Evolutionary conservation across 352 stramenopile species (phyloP).

Genomic region (Globisporangium perplexum): DNA sequence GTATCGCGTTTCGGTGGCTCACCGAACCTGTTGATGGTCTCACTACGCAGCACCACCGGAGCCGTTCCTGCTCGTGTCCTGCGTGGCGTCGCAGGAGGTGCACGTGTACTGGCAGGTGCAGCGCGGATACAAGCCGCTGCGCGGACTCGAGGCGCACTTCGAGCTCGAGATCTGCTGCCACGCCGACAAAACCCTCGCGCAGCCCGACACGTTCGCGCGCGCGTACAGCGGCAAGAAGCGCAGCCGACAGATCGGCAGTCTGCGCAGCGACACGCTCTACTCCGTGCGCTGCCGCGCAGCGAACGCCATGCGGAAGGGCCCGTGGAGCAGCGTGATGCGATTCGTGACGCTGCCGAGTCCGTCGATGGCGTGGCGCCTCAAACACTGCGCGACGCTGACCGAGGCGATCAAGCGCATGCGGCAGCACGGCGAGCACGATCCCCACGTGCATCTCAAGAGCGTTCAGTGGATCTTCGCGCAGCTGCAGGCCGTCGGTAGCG

Average conservation of each 20-base stretch:
- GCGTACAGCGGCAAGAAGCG: conserved; percentile 29
- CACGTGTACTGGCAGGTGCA: conserved; percentile 58
- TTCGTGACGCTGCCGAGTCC: conserved; percentile 44
- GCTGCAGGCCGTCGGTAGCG: conserved; percentile 21
- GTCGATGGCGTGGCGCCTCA: conserved; percentile 51
- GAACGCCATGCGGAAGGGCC: conserved; percentile 44
- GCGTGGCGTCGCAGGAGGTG: conserved; percentile 31
- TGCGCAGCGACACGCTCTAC: conserved; percentile 36
- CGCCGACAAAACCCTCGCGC: conserved; percentile 1
- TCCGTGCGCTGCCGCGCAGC: conserved; percentile 41
- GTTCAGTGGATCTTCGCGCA: conserved; percentile 52
- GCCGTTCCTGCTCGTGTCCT: conserved; percentile 49
- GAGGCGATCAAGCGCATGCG: conserved; percentile 41
- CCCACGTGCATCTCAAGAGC: conserved; percentile 22
- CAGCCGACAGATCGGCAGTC: conserved; percentile 25
- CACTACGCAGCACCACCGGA: conserved; percentile 33
- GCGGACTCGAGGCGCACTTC: conserved; percentile 31
- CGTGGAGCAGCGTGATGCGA: conserved; percentile 41
- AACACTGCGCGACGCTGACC: conserved; percentile 34
- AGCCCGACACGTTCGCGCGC: conserved; percentile 28
- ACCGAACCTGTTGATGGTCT: no score
- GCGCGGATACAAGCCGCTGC: conserved; percentile 33
- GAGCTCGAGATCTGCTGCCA: conserved; percentile 56
- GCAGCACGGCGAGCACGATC: conserved; percentile 17
- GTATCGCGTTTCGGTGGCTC: conserved; percentile 2